Conservation (phyloP, 805 yeast species). For the Yarrowia divulgata region DNA sequence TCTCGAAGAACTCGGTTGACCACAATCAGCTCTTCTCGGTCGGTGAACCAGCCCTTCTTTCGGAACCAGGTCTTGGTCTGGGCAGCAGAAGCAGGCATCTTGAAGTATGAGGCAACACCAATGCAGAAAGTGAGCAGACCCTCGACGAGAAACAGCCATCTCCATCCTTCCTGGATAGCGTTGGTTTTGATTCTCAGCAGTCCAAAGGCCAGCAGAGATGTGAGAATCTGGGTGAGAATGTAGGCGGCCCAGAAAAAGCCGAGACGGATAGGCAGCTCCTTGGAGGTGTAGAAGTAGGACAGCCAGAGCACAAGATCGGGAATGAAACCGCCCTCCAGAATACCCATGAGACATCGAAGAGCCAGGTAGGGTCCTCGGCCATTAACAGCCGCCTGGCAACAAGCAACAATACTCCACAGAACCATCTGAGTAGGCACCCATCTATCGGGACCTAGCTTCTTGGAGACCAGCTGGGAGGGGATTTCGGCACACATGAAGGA, state of each 20-base stretch:
- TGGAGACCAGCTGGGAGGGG: constrained; percentile 72
- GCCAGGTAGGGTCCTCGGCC: constrained; percentile 55
- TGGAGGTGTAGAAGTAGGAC: constrained; percentile 67
- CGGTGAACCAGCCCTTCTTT: constrained; percentile 62
- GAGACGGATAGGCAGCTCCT: constrained; percentile 65
- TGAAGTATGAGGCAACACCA: constrained; percentile 57
- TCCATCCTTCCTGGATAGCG: constrained; percentile 58
- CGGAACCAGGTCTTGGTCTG: constrained; percentile 60
- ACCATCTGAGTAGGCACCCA: constrained; percentile 69
- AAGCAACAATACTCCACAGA: constrained; percentile 64
- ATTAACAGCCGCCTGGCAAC: constrained; percentile 58
- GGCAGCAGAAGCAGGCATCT: constrained; percentile 63
- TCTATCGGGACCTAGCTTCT: constrained; percentile 67
- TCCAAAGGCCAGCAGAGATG: constrained; percentile 63
- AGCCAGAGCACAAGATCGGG: constrained; percentile 70
- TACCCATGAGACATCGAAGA: constrained; percentile 61
- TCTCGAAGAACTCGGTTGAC: constrained; percentile 67
- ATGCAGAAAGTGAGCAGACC: constrained; percentile 63
- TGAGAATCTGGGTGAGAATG: constrained; percentile 56
- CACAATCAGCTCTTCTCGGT: constrained; percentile 62
- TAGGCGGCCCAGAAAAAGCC: constrained; percentile 67
- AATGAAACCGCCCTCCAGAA: constrained; percentile 74
- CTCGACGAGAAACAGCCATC: constrained; percentile 70
- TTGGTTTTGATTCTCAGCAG: constrained; percentile 54
- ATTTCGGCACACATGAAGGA: constrained; percentile 66